Evolutionary conservation across 768 basidiomycete species (phyloP).

Genomic region (Rossbeevera mucosa): DNA sequence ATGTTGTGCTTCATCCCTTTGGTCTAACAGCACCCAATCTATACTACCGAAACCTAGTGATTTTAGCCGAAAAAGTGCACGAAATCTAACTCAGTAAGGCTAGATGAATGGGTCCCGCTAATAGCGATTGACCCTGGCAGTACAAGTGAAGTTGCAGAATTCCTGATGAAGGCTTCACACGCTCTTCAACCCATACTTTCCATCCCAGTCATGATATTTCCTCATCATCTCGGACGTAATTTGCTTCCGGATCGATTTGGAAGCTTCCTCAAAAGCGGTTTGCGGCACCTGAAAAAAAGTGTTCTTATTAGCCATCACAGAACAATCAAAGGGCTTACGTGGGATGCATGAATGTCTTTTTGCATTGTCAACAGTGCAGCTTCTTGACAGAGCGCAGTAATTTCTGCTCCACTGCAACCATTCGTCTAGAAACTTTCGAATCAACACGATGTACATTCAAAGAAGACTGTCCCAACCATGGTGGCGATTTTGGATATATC

Average conservation of each 20-base stretch:
- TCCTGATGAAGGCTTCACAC: slow-evolving; percentile 6
- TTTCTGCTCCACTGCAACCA: slow-evolving; percentile 96
- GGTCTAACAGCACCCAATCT: no score
- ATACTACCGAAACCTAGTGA: no score
- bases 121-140: no score
- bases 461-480: slow-evolving; percentile 43
- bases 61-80: no score
- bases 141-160: no score
- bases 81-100: no score
- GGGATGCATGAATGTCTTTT: slow-evolving; percentile 69
- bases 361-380: slow-evolving; percentile 93
- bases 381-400: slow-evolving; percentile 89
- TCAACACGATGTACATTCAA: slow-evolving; percentile 4
- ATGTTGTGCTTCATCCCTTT: neutral
- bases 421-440: slow-evolving; percentile 54
- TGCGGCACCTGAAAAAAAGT: slow-evolving; percentile 58
- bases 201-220: slow-evolving; percentile 71
- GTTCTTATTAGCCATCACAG: neutral
- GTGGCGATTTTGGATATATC: slow-evolving; percentile 63
- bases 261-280: slow-evolving; percentile 68
- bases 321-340: slow-evolving; percentile 44
- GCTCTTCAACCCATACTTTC: slow-evolving; percentile 22
- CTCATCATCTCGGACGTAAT: slow-evolving; percentile 78
- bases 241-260: slow-evolving; percentile 65
- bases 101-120: no score